Evolutionary conservation across 2,329 filamentous ascomycete species (phyloP).

Genomic region (Hypoxylon sp.): DNA sequence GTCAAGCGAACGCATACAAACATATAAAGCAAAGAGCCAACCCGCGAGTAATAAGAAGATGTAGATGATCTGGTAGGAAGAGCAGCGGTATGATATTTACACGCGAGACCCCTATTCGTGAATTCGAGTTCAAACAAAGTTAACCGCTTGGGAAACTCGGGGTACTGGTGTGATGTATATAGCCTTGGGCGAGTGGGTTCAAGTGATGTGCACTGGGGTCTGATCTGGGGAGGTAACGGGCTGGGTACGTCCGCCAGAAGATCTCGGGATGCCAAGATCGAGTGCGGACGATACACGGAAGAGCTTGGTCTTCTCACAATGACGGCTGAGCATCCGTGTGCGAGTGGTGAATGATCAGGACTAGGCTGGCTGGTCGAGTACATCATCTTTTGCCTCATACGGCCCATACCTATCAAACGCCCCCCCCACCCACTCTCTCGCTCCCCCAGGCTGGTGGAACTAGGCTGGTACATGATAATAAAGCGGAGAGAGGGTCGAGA

Average conservation of each 20-base stretch:
- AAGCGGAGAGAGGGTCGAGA: conserved; percentile 26
- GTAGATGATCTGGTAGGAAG: conserved; percentile 9
- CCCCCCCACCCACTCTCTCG: conserved; percentile 30
- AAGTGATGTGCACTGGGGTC: conserved; percentile 42
- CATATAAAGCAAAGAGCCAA: conserved; percentile 28
- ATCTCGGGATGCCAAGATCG: conserved; percentile 38
- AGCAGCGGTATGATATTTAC: conserved; percentile 2
- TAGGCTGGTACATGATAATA: conserved; percentile 21
- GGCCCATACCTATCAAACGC: conserved; percentile 16
- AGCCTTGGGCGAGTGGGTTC: conserved; percentile 20
- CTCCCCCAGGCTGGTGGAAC: conserved; percentile 24
- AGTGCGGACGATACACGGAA: conserved; percentile 19
- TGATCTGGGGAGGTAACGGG: conserved; percentile 44
- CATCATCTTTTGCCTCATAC: conserved; percentile 33
- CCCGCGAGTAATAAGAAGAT: conserved; percentile 15
- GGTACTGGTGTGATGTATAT: conserved; percentile 39
- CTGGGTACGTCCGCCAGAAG: conserved; percentile 41
- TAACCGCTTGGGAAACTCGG: conserved; percentile 26
- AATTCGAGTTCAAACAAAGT: conserved; percentile 25
- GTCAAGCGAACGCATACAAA: conserved; percentile 3
- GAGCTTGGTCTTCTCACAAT: conserved; percentile 21
- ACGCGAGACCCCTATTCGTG: conserved; percentile 21
- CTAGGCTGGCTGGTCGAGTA: conserved; percentile 33
- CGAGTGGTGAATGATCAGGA: conserved; percentile 39
- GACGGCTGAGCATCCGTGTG: conserved; percentile 36